Evolutionary conservation across 192 early-diverging fungal species (phyloP), one percentile per base, ranked within the genome.

Genomic region (Coemansia sp.): DNA sequence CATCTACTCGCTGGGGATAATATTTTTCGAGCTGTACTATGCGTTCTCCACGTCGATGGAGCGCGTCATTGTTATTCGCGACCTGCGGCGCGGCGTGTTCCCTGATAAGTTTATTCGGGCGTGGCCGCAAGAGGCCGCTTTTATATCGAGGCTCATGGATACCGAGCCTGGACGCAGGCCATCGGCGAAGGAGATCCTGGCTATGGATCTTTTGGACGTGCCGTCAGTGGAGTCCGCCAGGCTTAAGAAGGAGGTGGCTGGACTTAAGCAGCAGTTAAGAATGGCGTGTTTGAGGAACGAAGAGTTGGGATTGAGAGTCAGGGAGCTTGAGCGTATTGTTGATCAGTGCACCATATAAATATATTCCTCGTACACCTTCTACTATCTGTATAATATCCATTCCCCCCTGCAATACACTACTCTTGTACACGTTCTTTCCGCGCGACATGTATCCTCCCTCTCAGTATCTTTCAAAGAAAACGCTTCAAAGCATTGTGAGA

Each of bases 1-100:
- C 70, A 94, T 99, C 10, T 99, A 97, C 75, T 95, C 94, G 6
- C 77, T 97, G 11, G 98, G 98, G 3, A 96, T 99, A 44, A 91
- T 99, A 41, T 90, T 99, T 57, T 98, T 97, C 72, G 98, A 99
- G 81, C 79, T 99, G 50, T 91, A 90, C 75, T 91, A 92, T 35
- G 94, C 95, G 31, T 90, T 97, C 66, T 68, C 85, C 8, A 97
- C 98, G 1, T 85, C 81, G 1, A 98, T 98, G 95, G 98, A 99
- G 78, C 89, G 98, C 0, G 87, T 85, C 3, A 74, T 84, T 59
- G 87, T 89, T 21, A 80, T 96, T 6, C 75, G 87, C 6, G 88
- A 91, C 21, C 72, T 98, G 39, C 84, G 94, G 9, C 75, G 74
- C 29, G 88, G 92, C n/a, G 85, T 87, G 14, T 92, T 98, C 45